Evolutionary conservation across 75 land plant species (phyloP), one percentile per base, ranked within the genome.

Genomic region (Pseudotsuga menziesii): DNA sequence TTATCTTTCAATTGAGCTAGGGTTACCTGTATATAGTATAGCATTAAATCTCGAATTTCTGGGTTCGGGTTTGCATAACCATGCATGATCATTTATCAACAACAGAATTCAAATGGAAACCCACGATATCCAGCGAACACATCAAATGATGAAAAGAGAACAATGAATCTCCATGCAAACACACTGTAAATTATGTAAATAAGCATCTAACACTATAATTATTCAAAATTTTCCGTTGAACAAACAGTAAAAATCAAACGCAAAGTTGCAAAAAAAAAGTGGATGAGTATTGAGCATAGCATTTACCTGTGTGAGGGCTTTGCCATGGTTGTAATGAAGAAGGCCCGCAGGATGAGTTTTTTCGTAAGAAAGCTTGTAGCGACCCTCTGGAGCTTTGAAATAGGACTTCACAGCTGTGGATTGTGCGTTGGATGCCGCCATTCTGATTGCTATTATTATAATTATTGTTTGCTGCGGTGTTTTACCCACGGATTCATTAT

Each of bases 331-430:
- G 74, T 81, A 84, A 44, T 84, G 85, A 15, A 82, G 84, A 56
- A 82, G 66, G 48, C 85, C 84, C 16, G 85, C 56, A 12, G 85
- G 78, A 64, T 81, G 85, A 23, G 77, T 77, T 54, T 84, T 84
- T 75, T 84, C 84, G 29, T 74, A 78, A 44, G 85, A 84, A 19
- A 84, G 73, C 55, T 77, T 84, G 76, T 84, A 84, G 39, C 85
- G 85, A 25, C 85, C 85, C 69, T 84, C 85, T 41, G 85, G 84
- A 16, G 85, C 82, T 84, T 84, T 84, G 74, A 84, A 84, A 74
- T 81, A 78, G 12, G 83, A 66, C 57, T 82, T 69, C 39, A 81
- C 84, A 27, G 77, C 79, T 41, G 84, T 76, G 20, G 64, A 61
- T 22, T 80, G 82, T 9, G 81, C 57, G 63, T 61, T 78, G 63